Conservation (phyloP, 1,284 basidiomycete genomes). For the Ceratobasidium sp. region DNA sequence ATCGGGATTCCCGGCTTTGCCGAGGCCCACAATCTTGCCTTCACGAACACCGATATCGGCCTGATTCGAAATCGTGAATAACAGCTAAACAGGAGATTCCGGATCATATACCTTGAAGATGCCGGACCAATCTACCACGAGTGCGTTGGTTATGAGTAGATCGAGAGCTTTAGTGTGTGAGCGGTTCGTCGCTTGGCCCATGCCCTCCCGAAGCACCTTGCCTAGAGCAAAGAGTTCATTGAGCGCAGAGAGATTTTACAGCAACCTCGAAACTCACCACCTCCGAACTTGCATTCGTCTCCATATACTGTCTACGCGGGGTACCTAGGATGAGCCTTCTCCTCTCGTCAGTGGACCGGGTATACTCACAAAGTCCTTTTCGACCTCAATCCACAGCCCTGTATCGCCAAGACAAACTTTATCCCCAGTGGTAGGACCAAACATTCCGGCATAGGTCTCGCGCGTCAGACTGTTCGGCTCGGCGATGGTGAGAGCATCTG, state of each 20-base stretch:
- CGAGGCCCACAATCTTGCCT: constrained; percentile 88
- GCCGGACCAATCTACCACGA: constrained; percentile 95
- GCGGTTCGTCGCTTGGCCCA: constrained; percentile 91
- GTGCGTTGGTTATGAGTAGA: constrained; percentile 93
- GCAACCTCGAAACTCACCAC: constrained; percentile 66
- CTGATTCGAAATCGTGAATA: constrained; percentile 59
- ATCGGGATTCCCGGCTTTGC: constrained; percentile 98
- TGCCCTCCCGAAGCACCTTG: constrained; percentile 94
- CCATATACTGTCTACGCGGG: constrained; percentile 78
- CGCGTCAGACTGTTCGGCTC: constrained; percentile 70
- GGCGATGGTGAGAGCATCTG: constrained; percentile 64
- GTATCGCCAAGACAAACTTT: constrained; percentile 91
- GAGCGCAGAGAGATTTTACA: constrained; percentile 30
- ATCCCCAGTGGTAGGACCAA: constrained; percentile 94
- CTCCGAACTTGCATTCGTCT: constrained; percentile 98
- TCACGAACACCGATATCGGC: constrained; percentile 97
- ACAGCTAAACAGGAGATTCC: constrained; percentile 26
- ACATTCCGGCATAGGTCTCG: constrained; percentile 89
- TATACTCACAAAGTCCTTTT: constrained; percentile 79
- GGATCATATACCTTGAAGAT: constrained; percentile 84
- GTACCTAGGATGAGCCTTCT: constrained; percentile 1
- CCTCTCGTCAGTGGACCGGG: neutral
- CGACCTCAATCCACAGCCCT: constrained; percentile 92
- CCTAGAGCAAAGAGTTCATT: constrained; percentile 61
- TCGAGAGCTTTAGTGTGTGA: constrained; percentile 82